These are phyloP conservation scores for Neurospora sp. DNA, from an alignment of 495 filamentous ascomycete species.

Conservation along the genomic window DNA sequence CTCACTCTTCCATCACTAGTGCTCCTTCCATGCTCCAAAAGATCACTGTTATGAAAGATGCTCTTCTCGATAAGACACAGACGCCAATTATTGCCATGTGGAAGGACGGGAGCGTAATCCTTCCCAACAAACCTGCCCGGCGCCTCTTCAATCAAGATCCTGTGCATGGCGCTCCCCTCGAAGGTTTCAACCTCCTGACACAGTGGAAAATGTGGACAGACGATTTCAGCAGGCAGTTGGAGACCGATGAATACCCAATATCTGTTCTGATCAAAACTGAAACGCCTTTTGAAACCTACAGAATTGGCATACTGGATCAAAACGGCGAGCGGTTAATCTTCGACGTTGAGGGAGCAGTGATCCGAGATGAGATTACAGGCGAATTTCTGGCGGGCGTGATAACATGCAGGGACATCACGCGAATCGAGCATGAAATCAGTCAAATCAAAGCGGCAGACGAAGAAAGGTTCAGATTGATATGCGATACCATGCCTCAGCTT, in stretches of 20 bases:
- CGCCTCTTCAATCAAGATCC: conserved; percentile 36
- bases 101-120: conserved; percentile 55
- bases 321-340: conserved; percentile 37
- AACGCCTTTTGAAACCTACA: conserved; percentile 39
- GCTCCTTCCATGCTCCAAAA: conserved; percentile 53
- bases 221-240: conserved; percentile 49
- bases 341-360: conserved; percentile 49
- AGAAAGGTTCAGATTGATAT: conserved; percentile 56
- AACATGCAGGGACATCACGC: conserved; percentile 56
- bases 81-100: conserved; percentile 62
- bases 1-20: conserved; percentile 32
- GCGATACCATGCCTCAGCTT: conserved; percentile 59
- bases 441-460: conserved; percentile 53
- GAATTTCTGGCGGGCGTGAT: conserved; percentile 59
- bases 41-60: conserved; percentile 57
- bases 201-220: conserved; percentile 48
- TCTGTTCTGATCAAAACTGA: conserved; percentile 44
- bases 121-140: conserved; percentile 53
- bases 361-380: conserved; percentile 47
- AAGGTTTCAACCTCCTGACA: conserved; percentile 42
- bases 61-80: conserved; percentile 54
- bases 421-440: conserved; percentile 43
- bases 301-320: conserved; percentile 49
- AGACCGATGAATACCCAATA: conserved; percentile 50
- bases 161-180: conserved; percentile 28